A percentile compares a stretch with the other conserved stretches of the same genome.
These are phyloP conservation scores for Skeletonema marinoi DNA, from an alignment of 108 stramenopile species.

Conservation along the genomic window DNA sequence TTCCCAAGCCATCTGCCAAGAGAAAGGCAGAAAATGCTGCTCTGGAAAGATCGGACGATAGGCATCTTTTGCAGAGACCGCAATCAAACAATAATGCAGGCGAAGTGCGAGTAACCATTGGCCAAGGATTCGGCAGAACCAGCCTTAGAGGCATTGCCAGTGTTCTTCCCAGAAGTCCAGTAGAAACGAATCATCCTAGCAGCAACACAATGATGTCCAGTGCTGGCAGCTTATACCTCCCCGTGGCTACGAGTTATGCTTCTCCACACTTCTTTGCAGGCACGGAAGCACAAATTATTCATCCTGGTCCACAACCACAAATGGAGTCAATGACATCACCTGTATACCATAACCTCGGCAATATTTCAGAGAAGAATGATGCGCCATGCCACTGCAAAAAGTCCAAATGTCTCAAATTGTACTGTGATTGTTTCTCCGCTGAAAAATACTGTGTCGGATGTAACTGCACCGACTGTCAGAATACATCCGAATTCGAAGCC, in stretches of 20 bases:
- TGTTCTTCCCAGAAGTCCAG: slow-evolving; percentile 40
- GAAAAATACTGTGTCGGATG: slow-evolving; percentile 78
- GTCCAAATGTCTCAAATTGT: slow-evolving; percentile 92
- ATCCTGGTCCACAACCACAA: too few species aligned
- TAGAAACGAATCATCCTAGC: background rate
- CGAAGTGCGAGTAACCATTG: slow-evolving; percentile 30
- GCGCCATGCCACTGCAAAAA: slow-evolving; percentile 87
- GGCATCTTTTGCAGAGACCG: too few species aligned
- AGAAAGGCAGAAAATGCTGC: too few species aligned
- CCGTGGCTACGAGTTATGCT: too few species aligned
- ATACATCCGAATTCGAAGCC: slow-evolving; percentile 64
- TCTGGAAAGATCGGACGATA: too few species aligned
- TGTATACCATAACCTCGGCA: too few species aligned
- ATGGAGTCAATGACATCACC: too few species aligned
- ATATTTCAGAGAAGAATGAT: background rate
- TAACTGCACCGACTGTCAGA: slow-evolving; percentile 89
- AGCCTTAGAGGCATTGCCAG: slow-evolving; percentile 32
- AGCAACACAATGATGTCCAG: background rate
- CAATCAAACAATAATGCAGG: background rate
- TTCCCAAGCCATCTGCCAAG: too few species aligned
- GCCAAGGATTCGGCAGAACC: slow-evolving; percentile 15
- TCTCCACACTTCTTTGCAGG: too few species aligned
- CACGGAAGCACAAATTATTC: too few species aligned
- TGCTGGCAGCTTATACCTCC: too few species aligned
- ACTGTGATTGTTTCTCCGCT: slow-evolving; percentile 94